Conservation (phyloP, 2,329 filamentous ascomycete genomes). For the Cladosporium sp. region DNA sequence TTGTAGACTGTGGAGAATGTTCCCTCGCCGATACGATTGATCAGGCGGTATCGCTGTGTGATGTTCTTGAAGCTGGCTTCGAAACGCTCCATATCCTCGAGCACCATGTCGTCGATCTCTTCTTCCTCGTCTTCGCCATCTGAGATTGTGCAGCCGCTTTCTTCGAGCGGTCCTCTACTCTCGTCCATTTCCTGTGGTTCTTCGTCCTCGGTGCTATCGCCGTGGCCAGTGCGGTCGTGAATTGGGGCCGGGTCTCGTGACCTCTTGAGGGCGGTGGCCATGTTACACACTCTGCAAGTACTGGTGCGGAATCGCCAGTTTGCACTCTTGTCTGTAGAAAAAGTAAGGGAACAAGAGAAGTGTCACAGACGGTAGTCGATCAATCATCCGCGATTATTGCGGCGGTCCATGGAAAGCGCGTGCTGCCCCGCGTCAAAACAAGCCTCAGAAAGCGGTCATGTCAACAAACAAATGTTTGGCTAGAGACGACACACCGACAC, state of each 20-base stretch:
- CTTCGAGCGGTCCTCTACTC: slow-evolving; percentile 46
- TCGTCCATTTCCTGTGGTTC: slow-evolving; percentile 42
- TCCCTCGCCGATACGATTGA: slow-evolving; percentile 96
- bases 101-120: slow-evolving; percentile 61
- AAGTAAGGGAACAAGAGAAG: background rate
- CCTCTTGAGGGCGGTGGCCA: slow-evolving; percentile 20
- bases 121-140: slow-evolving; percentile 37
- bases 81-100: slow-evolving; percentile 82
- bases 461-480: slow-evolving; percentile 6
- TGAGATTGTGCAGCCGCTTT: slow-evolving; percentile 46
- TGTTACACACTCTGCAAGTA: slow-evolving; percentile 9
- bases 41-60: slow-evolving; percentile 76
- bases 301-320: background rate
- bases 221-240: slow-evolving; percentile 17
- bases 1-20: slow-evolving; percentile 99
- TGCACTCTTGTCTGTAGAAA: background rate
- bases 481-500: slow-evolving; percentile 1
- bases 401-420: background rate
- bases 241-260: slow-evolving; percentile 19
- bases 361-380: background rate
- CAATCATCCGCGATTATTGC: background rate
- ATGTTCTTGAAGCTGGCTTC: slow-evolving; percentile 80
- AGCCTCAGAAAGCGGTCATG: background rate
- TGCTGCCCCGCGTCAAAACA: slow-evolving; percentile 6
- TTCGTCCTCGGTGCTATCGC: slow-evolving; percentile 30